Conservation (phyloP, 2,329 filamentous ascomycete species). For the Elsinoe necatrix region DNA sequence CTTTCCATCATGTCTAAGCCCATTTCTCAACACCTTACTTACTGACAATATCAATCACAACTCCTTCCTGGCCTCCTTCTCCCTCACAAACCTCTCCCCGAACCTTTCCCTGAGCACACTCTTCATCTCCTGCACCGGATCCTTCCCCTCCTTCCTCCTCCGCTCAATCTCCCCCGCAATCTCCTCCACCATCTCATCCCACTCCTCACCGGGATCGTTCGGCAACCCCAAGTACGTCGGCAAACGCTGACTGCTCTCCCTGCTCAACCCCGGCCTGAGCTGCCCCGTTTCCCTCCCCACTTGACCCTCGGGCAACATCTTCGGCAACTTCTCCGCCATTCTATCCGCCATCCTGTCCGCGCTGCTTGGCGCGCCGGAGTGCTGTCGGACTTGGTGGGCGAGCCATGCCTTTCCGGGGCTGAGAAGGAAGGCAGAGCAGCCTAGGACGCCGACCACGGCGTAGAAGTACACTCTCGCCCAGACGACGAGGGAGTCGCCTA, state of each 20-base stretch:
- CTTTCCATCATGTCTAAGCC: neutral
- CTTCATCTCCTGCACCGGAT: conserved; percentile 44
- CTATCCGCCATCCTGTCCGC: neutral
- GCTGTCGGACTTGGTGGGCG: conserved; percentile 29
- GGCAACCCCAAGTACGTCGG: conserved; percentile 66
- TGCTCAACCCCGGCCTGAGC: neutral
- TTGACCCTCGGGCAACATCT: conserved; percentile 25
- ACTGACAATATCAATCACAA: neutral
- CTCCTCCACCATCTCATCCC: conserved; percentile 70
- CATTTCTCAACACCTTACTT: no score
- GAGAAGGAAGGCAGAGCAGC: conserved; percentile 65
- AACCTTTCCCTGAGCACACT: conserved; percentile 43
- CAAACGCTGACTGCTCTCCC: conserved; percentile 1
- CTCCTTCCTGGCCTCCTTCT: conserved; percentile 13
- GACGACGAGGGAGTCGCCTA: conserved; percentile 60
- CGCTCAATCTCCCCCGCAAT: conserved; percentile 64
- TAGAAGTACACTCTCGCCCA: conserved; percentile 92
- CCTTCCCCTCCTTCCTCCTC: conserved; percentile 38
- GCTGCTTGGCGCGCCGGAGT: neutral
- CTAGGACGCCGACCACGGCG: conserved; percentile 57
- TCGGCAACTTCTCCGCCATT: conserved; percentile 20
- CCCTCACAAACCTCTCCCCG: conserved; percentile 16
- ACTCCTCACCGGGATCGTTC: conserved; percentile 63
- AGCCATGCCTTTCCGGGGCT: conserved; percentile 60
- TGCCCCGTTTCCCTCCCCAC: conserved; percentile 33